A percentile compares a stretch with the other conserved stretches of the same genome.
Conservation (phyloP, 2,329 filamentous ascomycete genomes). For the Sclerotinia sclerotiorum region DNA sequence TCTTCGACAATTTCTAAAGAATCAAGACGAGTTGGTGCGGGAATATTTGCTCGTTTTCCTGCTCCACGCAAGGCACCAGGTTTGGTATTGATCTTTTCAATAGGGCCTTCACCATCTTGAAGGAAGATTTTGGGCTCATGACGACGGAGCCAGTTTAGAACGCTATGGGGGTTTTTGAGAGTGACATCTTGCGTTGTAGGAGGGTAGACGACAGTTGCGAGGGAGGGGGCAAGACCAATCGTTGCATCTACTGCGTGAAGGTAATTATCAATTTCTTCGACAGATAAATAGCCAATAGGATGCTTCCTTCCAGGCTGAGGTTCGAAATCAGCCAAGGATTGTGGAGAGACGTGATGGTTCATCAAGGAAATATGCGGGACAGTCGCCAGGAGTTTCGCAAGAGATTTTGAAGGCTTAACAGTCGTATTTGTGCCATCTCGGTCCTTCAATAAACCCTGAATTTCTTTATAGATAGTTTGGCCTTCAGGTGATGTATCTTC, state of each 20-base stretch:
- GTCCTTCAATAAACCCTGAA: slow-evolving; percentile 34
- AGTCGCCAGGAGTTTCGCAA: slow-evolving; percentile 34
- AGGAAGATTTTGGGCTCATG: slow-evolving; percentile 83
- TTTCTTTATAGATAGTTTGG: slow-evolving; percentile 35
- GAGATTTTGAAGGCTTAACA: slow-evolving; percentile 34
- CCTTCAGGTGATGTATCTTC: slow-evolving; percentile 34
- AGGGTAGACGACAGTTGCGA: slow-evolving; percentile 42
- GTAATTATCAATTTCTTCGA: slow-evolving; percentile 73
- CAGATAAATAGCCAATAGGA: slow-evolving; percentile 65
- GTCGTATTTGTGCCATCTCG: slow-evolving; percentile 26
- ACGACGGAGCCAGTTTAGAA: slow-evolving; percentile 92
- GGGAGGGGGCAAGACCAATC: slow-evolving; percentile 39
- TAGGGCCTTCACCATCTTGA: slow-evolving; percentile 51
- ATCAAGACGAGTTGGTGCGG: slow-evolving; percentile 39
- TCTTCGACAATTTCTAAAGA: slow-evolving; percentile 42
- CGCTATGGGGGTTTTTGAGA: slow-evolving; percentile 80
- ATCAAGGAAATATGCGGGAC: slow-evolving; percentile 33
- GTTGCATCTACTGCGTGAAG: slow-evolving; percentile 56
- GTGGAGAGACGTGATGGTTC: slow-evolving; percentile 36
- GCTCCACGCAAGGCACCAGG: slow-evolving; percentile 41
- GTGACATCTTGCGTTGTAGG: slow-evolving; percentile 50
- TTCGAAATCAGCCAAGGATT: slow-evolving; percentile 42
- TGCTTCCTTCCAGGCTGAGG: slow-evolving; percentile 51
- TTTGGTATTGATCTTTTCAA: slow-evolving; percentile 45
- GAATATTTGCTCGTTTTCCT: slow-evolving; percentile 40